Base-by-base conservation (phyloP, 352 stramenopile species). In the Pythium aristosporum region DNA sequence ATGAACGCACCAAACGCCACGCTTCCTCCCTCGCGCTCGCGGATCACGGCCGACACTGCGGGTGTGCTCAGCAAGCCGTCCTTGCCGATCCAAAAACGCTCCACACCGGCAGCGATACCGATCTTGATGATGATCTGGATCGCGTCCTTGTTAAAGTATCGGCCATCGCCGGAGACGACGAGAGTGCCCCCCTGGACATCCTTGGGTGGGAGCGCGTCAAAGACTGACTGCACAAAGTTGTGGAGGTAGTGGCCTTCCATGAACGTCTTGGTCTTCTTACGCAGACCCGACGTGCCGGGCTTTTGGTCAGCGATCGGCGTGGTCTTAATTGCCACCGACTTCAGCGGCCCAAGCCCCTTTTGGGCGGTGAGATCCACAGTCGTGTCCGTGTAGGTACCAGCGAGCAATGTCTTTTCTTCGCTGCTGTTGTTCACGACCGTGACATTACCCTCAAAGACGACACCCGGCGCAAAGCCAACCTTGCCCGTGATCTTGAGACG, bases 231-330 rank as follows among this genome's bases (percentile, higher is more conserved):
- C 49, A 99, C 95, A 77, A 96, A 96, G 80, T 99, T 99, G 76
- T 99, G 85, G 30, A 99, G 84, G 80, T 99, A 99, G 74, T 99
- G 91, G 61, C 91, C 77, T 48, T 95, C 87, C 94, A 98, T 99
- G 80, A 99, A 99, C 30, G 96, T 89, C 75, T 98, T 98, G 5
- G 97, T 99, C 87, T 99, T 99, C 84, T 99, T 99, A 60, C 98
- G 87, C 37, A 99, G 79, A 49, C 98, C 98, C 30, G 92, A 98
- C 15, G 98, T 99, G 55, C 98, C 97, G 0, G 97, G 97, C 75
- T 98, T 98, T 88, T 98, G 97, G 63, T 96, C 96, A 47, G 89
- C 69, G 72, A 99, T 98, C 32, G 96, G 96, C 57, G 76, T 52
- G 7, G 96, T 99, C 70, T 89, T 84, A 34, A 97, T 74, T n/a